Base-by-base conservation (phyloP, 129 eudicot species). In the Rutidosis leptorrhynchoides region DNA sequence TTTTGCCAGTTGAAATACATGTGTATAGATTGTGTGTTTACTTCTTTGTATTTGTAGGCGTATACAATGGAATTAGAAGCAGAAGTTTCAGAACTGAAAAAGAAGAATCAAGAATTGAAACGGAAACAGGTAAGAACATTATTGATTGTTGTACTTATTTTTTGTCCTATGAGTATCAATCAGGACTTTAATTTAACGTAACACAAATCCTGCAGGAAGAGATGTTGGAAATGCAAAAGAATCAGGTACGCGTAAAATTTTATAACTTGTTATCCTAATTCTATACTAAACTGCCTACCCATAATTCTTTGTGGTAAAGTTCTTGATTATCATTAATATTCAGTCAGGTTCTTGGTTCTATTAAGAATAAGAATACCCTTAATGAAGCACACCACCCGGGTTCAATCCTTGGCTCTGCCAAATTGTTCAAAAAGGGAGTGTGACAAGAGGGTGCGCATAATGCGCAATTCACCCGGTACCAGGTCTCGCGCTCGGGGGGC, bases 21-120 rank as follows among this genome's bases (percentile, higher is more conserved):
- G 61, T 19, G 26, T 65, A 42, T 20, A 6, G 21, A 12, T 40
- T 11, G 7, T 55, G 28, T 65, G 2, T 17, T 65, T 6, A 6
- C 17, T 64, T 64, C n/a, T 19, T 52, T 74, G 61, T 11, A 22
- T 68, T 70, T 77, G 27, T 74, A 89, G 99, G 99, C 99, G 5
- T 93, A 93, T 79, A 93, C 95, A 1, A 86, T 77, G 88, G 99
- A 93, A 65, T 63, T 93, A 77, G 99, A 93, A 76, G 86, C 85
- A 6, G 96, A 93, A 89, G 91, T 93, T 30, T 85, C 87, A 53
- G 88, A 89, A 74, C 79, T 93, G 64, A 93, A 93, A 73, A 90
- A 80, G 70, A 93, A 93, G 80, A 86, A 88, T 33, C 74, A 82
- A 78, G 86, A 80, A 82, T 65, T 75, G 51, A 75, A 56, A 46